Evolutionary conservation across 2,329 filamentous ascomycete genomes (phyloP), one percentile per base, ranked within the genome.

Genomic region (Fusarium dimerum): DNA sequence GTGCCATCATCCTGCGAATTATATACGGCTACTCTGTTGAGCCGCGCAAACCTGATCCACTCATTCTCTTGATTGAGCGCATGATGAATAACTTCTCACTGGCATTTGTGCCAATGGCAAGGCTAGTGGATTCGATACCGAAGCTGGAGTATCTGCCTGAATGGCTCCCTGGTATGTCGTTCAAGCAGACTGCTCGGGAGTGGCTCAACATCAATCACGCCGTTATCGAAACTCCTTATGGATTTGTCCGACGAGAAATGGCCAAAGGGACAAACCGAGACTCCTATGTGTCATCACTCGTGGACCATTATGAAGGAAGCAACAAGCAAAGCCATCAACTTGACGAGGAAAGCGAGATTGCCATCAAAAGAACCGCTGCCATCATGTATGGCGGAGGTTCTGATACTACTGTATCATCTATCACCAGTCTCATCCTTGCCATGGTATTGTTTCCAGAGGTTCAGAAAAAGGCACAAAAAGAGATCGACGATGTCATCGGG

Each of bases 1-100:
- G 52, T 10, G 55, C 59, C 3, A 62, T 51, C 8, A 54, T 63
- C 2, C 39, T 64, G 1, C 59, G 60, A 29, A 62, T 63, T 8
- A 52, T 59, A 1, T 69, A 68, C 20, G 65, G 64, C 6, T 70
- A 71, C 44, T 52, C 51, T 5, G 51, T 61, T 7, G 59, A 66
- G 15, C 57, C 61, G 0, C 13, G 58, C 2, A 49, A 58, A 11
- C 13, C 43, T 0, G 68, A 71, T 17, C 54, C 58, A 0, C 30
- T 71, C 3, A 59, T 68, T 1, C 29, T 51, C 0, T 42, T 69
- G 12, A 56, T 64, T 64, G 45, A 55, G 0, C 15, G 40, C 1
- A 53, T 52, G 50, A 49, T 53, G 52, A 10, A 42, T 5, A 48
- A 49, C 0, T 38, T 44, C 7, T 46, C 39, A 0, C n/a, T 40